Base-by-base conservation (phyloP, 768 basidiomycete genomes). In the Auricularia heimuer region DNA sequence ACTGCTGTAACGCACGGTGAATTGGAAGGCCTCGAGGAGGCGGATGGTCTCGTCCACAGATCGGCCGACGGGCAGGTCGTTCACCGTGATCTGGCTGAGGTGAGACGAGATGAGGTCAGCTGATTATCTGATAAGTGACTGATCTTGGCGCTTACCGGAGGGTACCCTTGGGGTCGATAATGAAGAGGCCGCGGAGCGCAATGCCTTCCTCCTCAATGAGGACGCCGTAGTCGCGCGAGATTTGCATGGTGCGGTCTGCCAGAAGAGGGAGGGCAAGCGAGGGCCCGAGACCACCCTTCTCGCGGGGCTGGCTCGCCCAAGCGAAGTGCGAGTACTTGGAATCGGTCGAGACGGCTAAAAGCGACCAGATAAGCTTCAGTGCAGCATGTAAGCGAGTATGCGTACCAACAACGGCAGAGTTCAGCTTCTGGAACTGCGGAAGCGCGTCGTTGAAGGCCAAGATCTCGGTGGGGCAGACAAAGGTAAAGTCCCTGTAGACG, bases 391-490 rank as follows among this genome's bases (percentile, higher is more conserved):
- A 12, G 34, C 14, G 18, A 39, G 3, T 3, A 33, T 1, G 69
- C 83, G 18, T 62, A 91, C 91, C 90, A 67, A 96, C 83, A 54
- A 96, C 87, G 45, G 79, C 80, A 34, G 91, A 86, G 73, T 87
- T 84, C 67, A 94, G 78, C 63, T 81, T 82, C 63, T 85, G 80
- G 80, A 96, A 94, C 67, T 82, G 80, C 62, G 84, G 73, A 37
- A 96, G 83, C 8, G 92, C 88, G 67, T 92, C 90, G 75, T 96
- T 94, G 83, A 94, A 97, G 1, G 94, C 94, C 60, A 95, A 83
- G 73, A 97, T 95, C 77, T 96, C 94, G 65, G 93, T 94, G n/a
- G 92, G 92, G 78, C 92, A 95, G 70, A 91, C 90, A 69, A 90
- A 91, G 45, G 91, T 92, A 76, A 91, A 92, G 72, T 90, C 47